A percentile compares a stretch with the other conserved stretches of the same genome.
Conservation (phyloP, 257 asterid genomes). For the Eustoma russellianum region DNA sequence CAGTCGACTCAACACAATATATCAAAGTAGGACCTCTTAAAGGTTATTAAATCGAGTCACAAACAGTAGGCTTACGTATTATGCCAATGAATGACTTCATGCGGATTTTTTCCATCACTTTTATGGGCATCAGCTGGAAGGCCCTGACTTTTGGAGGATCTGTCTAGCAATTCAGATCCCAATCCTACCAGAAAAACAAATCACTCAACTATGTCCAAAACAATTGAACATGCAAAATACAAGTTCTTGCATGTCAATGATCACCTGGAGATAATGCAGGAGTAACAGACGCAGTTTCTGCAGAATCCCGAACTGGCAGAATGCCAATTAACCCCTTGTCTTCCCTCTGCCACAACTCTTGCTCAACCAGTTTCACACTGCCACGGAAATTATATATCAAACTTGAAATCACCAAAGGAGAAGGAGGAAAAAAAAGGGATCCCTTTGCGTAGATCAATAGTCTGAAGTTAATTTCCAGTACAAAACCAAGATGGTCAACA, state of each 20-base stretch:
- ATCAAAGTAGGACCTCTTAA: not conserved
- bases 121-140: constrained; percentile 56
- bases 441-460: not conserved
- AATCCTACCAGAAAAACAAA: constrained; percentile 27
- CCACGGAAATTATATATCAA: not conserved
- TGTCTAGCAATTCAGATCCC: constrained; percentile 37
- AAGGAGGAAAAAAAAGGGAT: too few relatives aligned
- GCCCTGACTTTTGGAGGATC: constrained; percentile 43
- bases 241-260: not conserved
- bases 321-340: constrained; percentile 94
- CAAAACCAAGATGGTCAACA: too few relatives aligned
- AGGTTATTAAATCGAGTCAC: not conserved
- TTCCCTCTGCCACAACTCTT: constrained; percentile 98
- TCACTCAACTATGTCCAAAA: constrained; percentile 4
- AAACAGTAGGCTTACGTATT: constrained; percentile 37
- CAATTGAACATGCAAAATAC: not conserved
- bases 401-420: too few relatives aligned
- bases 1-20: constrained; percentile 2
- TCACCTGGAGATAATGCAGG: constrained; percentile 56
- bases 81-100: constrained; percentile 94
- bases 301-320: constrained; percentile 87
- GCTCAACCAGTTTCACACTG: constrained; percentile 96
- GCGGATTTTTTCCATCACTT: constrained; percentile 62
- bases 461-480: not conserved
- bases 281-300: constrained; percentile 40